A percentile compares a stretch with the other conserved stretches of the same genome.
phyloP scores from a whole-genome alignment of 2,329 filamentous ascomycete genomes.

The Aspergillus udagawae region DNA sequence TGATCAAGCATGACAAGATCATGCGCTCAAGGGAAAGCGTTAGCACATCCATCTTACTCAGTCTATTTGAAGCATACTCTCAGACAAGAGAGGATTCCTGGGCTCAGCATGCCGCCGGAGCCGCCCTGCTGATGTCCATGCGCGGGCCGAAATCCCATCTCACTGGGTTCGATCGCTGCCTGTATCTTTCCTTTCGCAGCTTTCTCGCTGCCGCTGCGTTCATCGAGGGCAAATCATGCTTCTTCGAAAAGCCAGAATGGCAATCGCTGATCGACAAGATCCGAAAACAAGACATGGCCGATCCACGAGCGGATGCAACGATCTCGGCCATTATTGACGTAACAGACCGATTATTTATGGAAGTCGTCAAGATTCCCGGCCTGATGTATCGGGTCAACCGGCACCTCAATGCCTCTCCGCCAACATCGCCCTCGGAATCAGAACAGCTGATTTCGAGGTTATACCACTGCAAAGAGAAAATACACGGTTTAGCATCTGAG shows the following conservation, averaged over 20 bases:
- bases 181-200: slow-evolving; percentile 33
- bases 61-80: slow-evolving; percentile 33
- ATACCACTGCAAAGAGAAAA: neutral
- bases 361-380: slow-evolving; percentile 21
- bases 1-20: slow-evolving; percentile 17
- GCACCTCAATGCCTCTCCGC: slow-evolving; percentile 3
- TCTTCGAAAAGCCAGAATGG: slow-evolving; percentile 31
- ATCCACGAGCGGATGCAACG: slow-evolving; percentile 14
- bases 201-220: slow-evolving; percentile 32
- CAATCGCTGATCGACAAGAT: slow-evolving; percentile 23
- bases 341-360: slow-evolving; percentile 22
- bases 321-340: slow-evolving; percentile 22
- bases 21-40: slow-evolving; percentile 28
- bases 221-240: slow-evolving; percentile 25
- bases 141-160: slow-evolving; percentile 28
- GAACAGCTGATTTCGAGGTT: neutral
- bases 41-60: slow-evolving; percentile 31
- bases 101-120: slow-evolving; percentile 32
- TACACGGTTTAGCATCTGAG: slow-evolving; percentile 1
- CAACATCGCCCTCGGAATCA: neutral
- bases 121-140: slow-evolving; percentile 27
- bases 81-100: slow-evolving; percentile 29
- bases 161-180: slow-evolving; percentile 27
- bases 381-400: slow-evolving; percentile 12
- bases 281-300: slow-evolving; percentile 23